A percentile compares a stretch with the other conserved stretches of the same genome.
Conservation (phyloP, 2,329 filamentous ascomycete species). For the Aspergillus sclerotialis region DNA sequence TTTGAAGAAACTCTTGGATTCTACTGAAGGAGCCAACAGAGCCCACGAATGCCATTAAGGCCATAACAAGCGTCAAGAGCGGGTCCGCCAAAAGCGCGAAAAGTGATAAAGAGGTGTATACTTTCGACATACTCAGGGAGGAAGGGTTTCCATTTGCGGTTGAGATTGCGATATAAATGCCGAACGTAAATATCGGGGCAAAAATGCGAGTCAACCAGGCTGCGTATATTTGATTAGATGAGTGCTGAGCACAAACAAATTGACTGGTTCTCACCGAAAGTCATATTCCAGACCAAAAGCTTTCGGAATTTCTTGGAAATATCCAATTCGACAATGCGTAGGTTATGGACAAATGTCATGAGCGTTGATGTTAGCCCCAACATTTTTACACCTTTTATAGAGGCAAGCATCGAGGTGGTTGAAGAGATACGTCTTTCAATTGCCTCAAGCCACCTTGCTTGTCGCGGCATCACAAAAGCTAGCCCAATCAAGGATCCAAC, state of each 20-base stretch:
- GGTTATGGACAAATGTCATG: conserved; percentile 29
- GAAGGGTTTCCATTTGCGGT: conserved; percentile 22
- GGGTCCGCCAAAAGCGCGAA: conserved; percentile 42
- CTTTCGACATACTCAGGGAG: conserved; percentile 34
- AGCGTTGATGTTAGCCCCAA: conserved; percentile 40
- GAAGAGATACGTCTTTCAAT: conserved; percentile 44
- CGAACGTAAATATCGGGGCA: conserved; percentile 41
- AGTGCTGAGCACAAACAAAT: conserved; percentile 12
- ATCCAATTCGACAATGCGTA: conserved; percentile 35
- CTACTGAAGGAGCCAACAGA: conserved; percentile 41
- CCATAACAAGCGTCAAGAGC: conserved; percentile 40
- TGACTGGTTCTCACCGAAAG: conserved; percentile 21
- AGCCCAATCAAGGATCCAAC: conserved; percentile 27
- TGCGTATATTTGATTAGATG: conserved; percentile 5
- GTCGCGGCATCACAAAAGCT: conserved; percentile 31
- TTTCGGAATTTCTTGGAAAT: conserved; percentile 36
- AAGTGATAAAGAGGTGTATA: conserved; percentile 43
- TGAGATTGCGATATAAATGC: conserved; percentile 37
- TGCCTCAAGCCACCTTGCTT: conserved; percentile 44
- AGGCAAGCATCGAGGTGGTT: conserved; percentile 42
- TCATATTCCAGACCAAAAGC: conserved; percentile 37
- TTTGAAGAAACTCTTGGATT: conserved; percentile 40
- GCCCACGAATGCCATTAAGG: conserved; percentile 37
- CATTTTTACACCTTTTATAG: conserved; percentile 48
- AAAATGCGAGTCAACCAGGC: conserved; percentile 36